Conservation (phyloP, 805 yeast species). For the Pichia phayaonensis region DNA sequence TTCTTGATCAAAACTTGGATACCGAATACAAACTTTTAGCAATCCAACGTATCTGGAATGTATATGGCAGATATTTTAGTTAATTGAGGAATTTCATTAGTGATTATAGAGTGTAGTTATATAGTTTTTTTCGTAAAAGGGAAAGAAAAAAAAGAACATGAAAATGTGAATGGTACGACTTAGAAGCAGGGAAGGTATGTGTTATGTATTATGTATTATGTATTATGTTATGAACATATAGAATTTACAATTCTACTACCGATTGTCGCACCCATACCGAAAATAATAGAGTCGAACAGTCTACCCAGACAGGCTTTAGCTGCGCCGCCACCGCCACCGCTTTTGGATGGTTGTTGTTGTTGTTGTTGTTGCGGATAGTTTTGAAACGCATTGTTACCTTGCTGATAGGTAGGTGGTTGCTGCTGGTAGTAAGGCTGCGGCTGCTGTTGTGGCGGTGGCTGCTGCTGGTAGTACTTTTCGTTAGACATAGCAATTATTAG, state of each 20-base stretch:
- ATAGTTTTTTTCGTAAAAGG: neutral
- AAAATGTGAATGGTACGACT: too few species aligned
- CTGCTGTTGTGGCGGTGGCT: conserved; percentile 5
- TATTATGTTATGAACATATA: too few species aligned
- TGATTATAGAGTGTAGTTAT: neutral
- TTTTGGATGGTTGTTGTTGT: conserved; percentile 14
- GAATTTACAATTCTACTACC: conserved; percentile 78
- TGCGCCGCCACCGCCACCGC: conserved; percentile 15
- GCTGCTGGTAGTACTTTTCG: conserved; percentile 1
- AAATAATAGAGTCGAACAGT: conserved; percentile 86
- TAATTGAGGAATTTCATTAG: neutral
- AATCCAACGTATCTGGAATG: conserved; percentile 53
- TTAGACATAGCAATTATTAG: neutral
- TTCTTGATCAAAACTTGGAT: conserved; percentile 36
- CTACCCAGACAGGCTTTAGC: conserved; percentile 57
- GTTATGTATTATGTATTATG: too few species aligned
- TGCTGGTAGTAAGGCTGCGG: conserved; percentile 4
- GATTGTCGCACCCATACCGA: conserved; percentile 94
- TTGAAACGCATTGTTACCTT: conserved; percentile 2
- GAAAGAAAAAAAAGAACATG: neutral
- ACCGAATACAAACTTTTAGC: conserved; percentile 37
- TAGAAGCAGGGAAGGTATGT: too few species aligned
- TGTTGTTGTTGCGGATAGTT: conserved; percentile 14
- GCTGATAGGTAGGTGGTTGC: conserved; percentile 3
- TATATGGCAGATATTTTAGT: conserved; percentile 35